Base-by-base conservation (phyloP, 805 yeast genomes). In the Nakazawaea ishiwadae region DNA sequence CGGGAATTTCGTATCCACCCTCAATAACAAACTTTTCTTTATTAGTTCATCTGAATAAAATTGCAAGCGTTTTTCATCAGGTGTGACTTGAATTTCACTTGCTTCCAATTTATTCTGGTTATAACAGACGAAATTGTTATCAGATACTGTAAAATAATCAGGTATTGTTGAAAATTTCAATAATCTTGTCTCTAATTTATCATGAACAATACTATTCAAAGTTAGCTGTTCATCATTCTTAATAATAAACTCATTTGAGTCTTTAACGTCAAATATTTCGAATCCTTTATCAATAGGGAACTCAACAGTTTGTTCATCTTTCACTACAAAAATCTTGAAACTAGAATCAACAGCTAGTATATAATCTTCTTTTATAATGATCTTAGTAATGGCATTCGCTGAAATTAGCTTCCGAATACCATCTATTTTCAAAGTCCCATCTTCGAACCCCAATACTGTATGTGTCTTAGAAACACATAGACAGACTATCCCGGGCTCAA, bases 401-500 rank as follows among this genome's bases (percentile, higher is more conserved):
- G 37, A 34, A 7, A 34, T 14, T 14, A 6, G 23, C 6, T 26
- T 12, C 5, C 5, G 8, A 6, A 11, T 16, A 6, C 17, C 31
- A 35, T 35, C 24, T 12, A 35, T 27, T 27, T 35, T 27, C 16
- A 35, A 5, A 10, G 11, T 18, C 10, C 39, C 39, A 18, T 35
- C 14, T 11, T 18, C 18, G 16, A 35, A 26, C 14, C 39, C 39
- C 16, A 27, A 8, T 5, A 19, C 31, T 5, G 7, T 7, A 14
- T 3, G 17, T 14, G 17, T 3, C 8, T 15, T 3, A 14, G 10
- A 29, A 23, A 8, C 29, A 10, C 15, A 5, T 7, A 34, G 7
- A 17, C 37, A 34, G 6, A 24, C n/a, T 7, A 35, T 18, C 16
- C 24, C 31, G 6, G 29, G 37, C 19, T 17, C 29, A 34, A n/a